Conservation (phyloP, 495 filamentous ascomycete species). For the Lasiosphaeriaceae sp. region DNA sequence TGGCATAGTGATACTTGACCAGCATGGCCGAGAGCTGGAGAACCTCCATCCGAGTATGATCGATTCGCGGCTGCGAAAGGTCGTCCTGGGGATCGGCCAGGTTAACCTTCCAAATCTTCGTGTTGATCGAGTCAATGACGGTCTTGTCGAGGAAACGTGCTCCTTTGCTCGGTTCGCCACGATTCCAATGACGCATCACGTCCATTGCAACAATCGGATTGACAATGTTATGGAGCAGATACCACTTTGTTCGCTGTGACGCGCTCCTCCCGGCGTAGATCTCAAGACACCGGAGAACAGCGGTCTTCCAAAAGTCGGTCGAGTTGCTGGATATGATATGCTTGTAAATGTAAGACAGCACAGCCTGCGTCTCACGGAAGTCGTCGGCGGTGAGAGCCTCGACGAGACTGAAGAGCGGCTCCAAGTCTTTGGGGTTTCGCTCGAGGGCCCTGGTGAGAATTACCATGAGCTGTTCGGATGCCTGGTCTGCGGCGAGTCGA, state of each 20-base stretch:
- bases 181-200: constrained; percentile 65
- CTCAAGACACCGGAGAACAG: constrained; percentile 83
- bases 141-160: constrained; percentile 80
- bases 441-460: constrained; percentile 77
- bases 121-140: constrained; percentile 86
- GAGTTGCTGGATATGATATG: constrained; percentile 81
- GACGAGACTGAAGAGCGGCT: constrained; percentile 80
- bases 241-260: constrained; percentile 86
- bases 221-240: constrained; percentile 84
- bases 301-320: constrained; percentile 80
- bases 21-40: constrained; percentile 91
- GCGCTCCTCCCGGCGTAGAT: constrained; percentile 74
- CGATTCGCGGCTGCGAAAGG: constrained; percentile 76
- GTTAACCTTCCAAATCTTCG: constrained; percentile 90
- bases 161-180: constrained; percentile 48
- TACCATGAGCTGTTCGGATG: constrained; percentile 81
- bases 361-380: constrained; percentile 67
- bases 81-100: constrained; percentile 82
- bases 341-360: constrained; percentile 79
- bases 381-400: constrained; percentile 81
- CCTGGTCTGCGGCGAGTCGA: constrained; percentile 83
- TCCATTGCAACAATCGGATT: constrained; percentile 99
- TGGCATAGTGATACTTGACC: constrained; percentile 84
- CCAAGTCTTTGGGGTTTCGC: constrained; percentile 71
- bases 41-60: constrained; percentile 94